These are phyloP conservation scores for Berberis vulgaris DNA, from an alignment of 164 flowering plant genomes.

Conservation along the genomic window DNA sequence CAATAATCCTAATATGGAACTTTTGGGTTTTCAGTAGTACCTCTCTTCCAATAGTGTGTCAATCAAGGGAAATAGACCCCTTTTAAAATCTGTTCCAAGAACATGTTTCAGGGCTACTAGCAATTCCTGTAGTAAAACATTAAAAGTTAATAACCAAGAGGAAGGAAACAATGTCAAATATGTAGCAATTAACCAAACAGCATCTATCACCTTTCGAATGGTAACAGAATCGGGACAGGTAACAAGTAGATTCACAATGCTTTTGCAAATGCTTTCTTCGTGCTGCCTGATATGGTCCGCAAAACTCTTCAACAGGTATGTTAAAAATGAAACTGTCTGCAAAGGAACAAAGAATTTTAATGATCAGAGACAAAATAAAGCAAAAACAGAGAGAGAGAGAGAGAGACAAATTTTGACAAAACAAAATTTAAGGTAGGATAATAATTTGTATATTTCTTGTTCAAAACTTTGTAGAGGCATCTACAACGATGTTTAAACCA, in stretches of 20 bases:
- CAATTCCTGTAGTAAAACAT: constrained; percentile 59
- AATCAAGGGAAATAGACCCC: constrained; percentile 93
- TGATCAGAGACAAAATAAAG: background rate
- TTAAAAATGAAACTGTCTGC: constrained; percentile 97
- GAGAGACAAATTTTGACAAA: background rate
- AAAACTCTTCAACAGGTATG: constrained; percentile 88
- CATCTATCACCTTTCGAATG: constrained; percentile 63
- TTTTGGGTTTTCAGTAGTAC: constrained; percentile 19
- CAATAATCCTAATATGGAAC: no score
- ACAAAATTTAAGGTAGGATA: no score
- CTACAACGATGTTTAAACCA: no score
- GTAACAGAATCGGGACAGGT: constrained; percentile 96
- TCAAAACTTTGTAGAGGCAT: no score
- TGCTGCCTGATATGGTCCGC: constrained; percentile 91
- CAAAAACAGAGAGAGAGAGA: background rate
- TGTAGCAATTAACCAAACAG: background rate
- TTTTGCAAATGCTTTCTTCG: constrained; percentile 97
- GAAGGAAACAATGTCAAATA: background rate
- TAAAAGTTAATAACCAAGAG: background rate
- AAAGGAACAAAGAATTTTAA: constrained; percentile 7
- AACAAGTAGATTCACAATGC: constrained; percentile 94
- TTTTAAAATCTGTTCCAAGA: constrained; percentile 89
- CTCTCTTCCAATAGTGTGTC: constrained; percentile 93
- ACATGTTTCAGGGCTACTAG: constrained; percentile 92
- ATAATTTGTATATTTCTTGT: no score